Base-by-base conservation (phyloP, 352 stramenopile genomes). In the Globisporangium viniferum region DNA sequence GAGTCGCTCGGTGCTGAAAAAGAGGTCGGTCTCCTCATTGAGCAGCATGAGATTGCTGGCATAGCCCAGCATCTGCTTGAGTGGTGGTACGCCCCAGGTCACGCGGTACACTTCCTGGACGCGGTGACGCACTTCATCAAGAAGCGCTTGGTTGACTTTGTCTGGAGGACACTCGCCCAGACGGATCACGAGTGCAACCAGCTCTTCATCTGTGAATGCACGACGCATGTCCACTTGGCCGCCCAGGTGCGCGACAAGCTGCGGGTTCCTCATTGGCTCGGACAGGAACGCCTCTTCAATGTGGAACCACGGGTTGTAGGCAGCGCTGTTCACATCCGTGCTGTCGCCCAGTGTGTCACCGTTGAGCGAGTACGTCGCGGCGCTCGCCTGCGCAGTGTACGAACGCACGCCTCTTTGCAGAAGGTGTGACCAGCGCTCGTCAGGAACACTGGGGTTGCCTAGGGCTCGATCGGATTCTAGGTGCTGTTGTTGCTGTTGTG, bases 1-100 rank as follows among this genome's bases (percentile, higher is more conserved):
- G 49, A 75, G 65, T 12, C 69, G 67, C 46, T 39, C 55, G 12
- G 62, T 31, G 31, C 68, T 88, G 71, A 92, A 94, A 27, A 75
- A 93, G 1, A 94, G 49, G 61, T 94, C 86, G 0, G 66, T 61
- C 5, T 69, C 66, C 57, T 92, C 72, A 22, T 89, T 73, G 10
- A 94, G 71, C 12, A 92, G 68, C 86, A 94, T 94, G 36, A 89
- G 61, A 63, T 93, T 90, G 58, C 82, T 88, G 9, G 71, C 69
- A 20, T 78, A 80, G 22, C 69, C 44, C 14, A 94, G 60, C 36
- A 86, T 64, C 24, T 73, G 70, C 18, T 76, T 79, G 58, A 89
- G 80, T 3, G 81, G 80, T 0, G 84, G 79, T 0, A 86, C 48
- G 0, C 79, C 79, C 84, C 84, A 94, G 1, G 76, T 66, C 27